Evolutionary conservation across 2,329 filamentous ascomycete species (phyloP), one percentile per base, ranked within the genome.

Genomic region (Penicillium sp.): DNA sequence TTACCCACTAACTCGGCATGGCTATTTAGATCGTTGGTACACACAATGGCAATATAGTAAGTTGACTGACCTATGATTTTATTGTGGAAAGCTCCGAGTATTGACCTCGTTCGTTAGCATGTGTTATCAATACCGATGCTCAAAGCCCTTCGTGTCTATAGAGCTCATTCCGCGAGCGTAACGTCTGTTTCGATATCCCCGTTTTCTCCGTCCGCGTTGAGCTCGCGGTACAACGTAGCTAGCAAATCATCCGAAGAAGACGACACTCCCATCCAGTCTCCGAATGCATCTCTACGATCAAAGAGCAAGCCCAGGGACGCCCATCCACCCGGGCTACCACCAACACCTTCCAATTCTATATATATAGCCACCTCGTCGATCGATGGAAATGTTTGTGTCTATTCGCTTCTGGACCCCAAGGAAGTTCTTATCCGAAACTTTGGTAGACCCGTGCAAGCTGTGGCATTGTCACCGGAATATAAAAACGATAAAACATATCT

Each of bases 401-500:
- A 91, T 58, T 96, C 91, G 1, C 77, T 99, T 20, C 77, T 94
- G 20, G 93, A 99, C 66, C 76, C 88, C 38, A 95, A 91, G 66
- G 94, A 99, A 74, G 91, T 97, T 2, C 87, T 91, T 57, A 75
- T 97, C 26, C 87, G 94, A 26, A 97, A 97, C 70, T 99, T 97
- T 75, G 91, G 90, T 1, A 84, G 95, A 4, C 95, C 95, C 0
- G 86, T 99, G 2, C 91, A 97, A 67, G 86, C 91, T 5, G 91
- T 99, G 1, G 90, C 92, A 0, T 74, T 99, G n/a, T 97, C 94
- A 0, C 94, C 94, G 0, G 91, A 97, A 52, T 99, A 91, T 77
- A 96, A 89, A 70, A 89, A 82, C 57, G 94, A 99, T 69, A 83
- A 87, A 56, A 89, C 87, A 2, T 99, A 97, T 68, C 76, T 99